Base-by-base conservation (phyloP, 495 filamentous ascomycete genomes). In the Xylaria scruposa region DNA sequence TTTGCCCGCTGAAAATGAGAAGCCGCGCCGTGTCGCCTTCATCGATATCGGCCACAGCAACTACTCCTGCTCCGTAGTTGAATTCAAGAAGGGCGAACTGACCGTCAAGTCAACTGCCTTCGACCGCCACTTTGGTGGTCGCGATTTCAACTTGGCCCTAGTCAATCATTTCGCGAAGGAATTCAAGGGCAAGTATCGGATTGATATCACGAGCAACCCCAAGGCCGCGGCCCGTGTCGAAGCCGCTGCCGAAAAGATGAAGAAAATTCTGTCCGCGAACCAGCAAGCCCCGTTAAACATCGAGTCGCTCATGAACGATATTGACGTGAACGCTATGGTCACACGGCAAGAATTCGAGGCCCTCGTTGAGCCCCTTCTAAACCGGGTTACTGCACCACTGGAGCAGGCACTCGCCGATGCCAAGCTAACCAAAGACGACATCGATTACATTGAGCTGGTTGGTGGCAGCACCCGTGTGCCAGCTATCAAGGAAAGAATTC, bases 241-340 rank as follows among this genome's bases (percentile, higher is more conserved):
- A 17, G 90, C 94, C 67, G 95, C 92, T 59, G 92, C 93, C 62
- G 96, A 99, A 88, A 98, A 97, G 89, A 80, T 97, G 78, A 99
- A 99, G 94, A 98, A 98, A 89, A 91, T 99, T 67, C 88, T 99
- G 68, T 98, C 97, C 17, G 96, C 96, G 76, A 98, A 98, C 82
- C 91, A 94, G 62, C 88, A 90, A 74, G 96, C 95, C 4, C 97
- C 96, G n/a, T 76, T 99, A 78, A 98, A 93, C 85, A 97, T 99
- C 77, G 96, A 99, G 87, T 97, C 96, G 24, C 87, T 98, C 72
- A 98, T 99, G 96, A 95, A 98, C 79, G 96, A 99, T 79, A 85
- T 95, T 44, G 96, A 99, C 81, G 97, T 97, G 29, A 89, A 88
- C 26, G 85, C 92, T 56, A 90, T 97, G 88, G 87, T 98, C 75